These are phyloP conservation scores for Candida oleophila DNA, from an alignment of 805 yeast species.

Conservation along the genomic window DNA sequence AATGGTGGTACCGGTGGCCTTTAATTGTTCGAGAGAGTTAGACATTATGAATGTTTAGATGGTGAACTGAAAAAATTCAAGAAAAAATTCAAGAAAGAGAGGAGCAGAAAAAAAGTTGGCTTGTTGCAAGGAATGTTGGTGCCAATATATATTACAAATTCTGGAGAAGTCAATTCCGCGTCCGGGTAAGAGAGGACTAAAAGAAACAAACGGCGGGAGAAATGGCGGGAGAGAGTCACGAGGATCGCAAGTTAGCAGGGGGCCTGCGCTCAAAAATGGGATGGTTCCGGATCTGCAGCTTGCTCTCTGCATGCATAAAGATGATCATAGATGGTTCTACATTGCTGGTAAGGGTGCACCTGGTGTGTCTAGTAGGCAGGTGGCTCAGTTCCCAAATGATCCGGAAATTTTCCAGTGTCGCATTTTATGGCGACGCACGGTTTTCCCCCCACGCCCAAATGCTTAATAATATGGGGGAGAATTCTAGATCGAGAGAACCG, in stretches of 20 bases:
- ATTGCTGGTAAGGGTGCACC: too few species aligned
- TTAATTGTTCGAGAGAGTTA: constrained; percentile 84
- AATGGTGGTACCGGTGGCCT: constrained; percentile 92
- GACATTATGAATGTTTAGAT: constrained; percentile 20
- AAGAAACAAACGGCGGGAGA: not conserved
- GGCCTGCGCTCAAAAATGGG: too few species aligned
- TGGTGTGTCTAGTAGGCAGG: too few species aligned
- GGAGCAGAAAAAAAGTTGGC: not conserved
- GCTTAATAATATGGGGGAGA: not conserved
- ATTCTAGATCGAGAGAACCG: not conserved
- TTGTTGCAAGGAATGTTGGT: not conserved
- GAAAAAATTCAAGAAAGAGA: not conserved
- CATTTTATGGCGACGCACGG: not conserved
- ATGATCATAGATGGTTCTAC: too few species aligned
- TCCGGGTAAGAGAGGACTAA: not conserved
- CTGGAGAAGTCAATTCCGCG: not conserved
- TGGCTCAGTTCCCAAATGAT: too few species aligned
- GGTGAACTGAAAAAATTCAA: not conserved
- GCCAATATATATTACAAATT: not conserved
- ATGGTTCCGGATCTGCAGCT: too few species aligned
- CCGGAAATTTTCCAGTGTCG: not conserved
- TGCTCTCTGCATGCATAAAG: too few species aligned
- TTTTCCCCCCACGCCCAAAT: not conserved
- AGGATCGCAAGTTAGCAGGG: too few species aligned
- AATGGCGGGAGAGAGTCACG: not conserved